Percentiles rank a stretch among this genome's conserved stretches.
phyloP scores from a whole-genome alignment of 2,329 filamentous ascomycete species.

The Curvularia eragrostidis region DNA sequence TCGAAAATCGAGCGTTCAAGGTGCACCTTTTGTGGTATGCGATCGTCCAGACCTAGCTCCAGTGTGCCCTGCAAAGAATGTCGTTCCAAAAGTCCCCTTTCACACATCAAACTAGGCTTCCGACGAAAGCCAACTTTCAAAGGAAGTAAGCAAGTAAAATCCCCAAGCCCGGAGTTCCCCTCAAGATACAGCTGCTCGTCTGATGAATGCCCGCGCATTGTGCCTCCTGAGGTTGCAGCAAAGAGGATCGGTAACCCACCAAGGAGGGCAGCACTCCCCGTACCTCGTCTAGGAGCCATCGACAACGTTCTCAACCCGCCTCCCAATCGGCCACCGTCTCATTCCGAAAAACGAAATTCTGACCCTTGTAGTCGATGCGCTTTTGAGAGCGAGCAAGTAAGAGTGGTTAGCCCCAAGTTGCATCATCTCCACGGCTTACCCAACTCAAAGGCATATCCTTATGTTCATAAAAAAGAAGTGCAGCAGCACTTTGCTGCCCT shows the following conservation, averaged over 20 bases:
- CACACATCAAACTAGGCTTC: conserved; percentile 16
- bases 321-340: neutral
- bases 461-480: conserved; percentile 31
- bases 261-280: conserved; percentile 16
- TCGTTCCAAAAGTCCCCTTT: conserved; percentile 15
- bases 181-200: conserved; percentile 8
- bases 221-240: conserved; percentile 15
- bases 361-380: neutral
- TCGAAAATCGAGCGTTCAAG: conserved; percentile 24
- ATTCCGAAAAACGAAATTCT: neutral
- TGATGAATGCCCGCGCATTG: conserved; percentile 17
- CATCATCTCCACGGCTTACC: conserved; percentile 31
- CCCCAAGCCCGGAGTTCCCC: neutral
- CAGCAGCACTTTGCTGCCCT: conserved; percentile 25
- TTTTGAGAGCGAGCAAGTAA: neutral
- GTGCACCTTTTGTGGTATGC: conserved; percentile 27
- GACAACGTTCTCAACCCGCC: neutral
- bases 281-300: neutral
- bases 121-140: neutral
- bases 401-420: conserved; percentile 27
- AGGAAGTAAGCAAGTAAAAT: neutral
- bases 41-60: conserved; percentile 7
- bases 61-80: conserved; percentile 25
- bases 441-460: conserved; percentile 28
- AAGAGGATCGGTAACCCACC: conserved; percentile 23